Evolutionary conservation across 345 rosid genomes (phyloP).

Genomic region (Erodium maritimum): DNA sequence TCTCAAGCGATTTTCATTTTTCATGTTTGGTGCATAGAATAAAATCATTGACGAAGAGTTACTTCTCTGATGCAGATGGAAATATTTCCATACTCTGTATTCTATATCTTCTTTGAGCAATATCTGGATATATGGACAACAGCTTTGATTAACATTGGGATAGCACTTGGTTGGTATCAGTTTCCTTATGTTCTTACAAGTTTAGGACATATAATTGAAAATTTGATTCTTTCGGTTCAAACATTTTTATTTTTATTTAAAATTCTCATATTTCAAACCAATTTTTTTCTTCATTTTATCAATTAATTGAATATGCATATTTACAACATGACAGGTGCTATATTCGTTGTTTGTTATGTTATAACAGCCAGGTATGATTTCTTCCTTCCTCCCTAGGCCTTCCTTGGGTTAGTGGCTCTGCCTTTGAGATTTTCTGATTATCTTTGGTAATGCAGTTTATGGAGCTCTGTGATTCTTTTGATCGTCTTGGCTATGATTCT

Average conservation of each 20-base stretch:
- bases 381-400: constrained; percentile 12
- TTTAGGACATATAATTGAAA: background rate
- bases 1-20: background rate
- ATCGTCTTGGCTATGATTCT: constrained; percentile 79
- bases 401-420: constrained; percentile 6
- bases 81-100: constrained; percentile 84
- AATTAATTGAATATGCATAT: constrained; percentile 1
- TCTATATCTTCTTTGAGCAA: constrained; percentile 93
- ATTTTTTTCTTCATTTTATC: constrained; percentile 1
- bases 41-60: background rate
- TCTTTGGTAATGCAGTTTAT: constrained; percentile 43
- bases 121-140: constrained; percentile 84
- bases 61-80: constrained; percentile 50
- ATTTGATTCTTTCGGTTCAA: background rate
- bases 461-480: constrained; percentile 73
- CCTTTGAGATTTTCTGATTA: constrained; percentile 8
- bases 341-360: constrained; percentile 63
- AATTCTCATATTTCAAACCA: no score
- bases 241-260: background rate
- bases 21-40: background rate
- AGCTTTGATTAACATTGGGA: constrained; percentile 68
- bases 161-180: constrained; percentile 54
- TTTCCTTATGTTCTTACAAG: no score
- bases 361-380: constrained; percentile 68
- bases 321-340: constrained; percentile 50